Evolutionary conservation across 306 rosid genomes (phyloP).

Genomic region (Corylus heterophylla): DNA sequence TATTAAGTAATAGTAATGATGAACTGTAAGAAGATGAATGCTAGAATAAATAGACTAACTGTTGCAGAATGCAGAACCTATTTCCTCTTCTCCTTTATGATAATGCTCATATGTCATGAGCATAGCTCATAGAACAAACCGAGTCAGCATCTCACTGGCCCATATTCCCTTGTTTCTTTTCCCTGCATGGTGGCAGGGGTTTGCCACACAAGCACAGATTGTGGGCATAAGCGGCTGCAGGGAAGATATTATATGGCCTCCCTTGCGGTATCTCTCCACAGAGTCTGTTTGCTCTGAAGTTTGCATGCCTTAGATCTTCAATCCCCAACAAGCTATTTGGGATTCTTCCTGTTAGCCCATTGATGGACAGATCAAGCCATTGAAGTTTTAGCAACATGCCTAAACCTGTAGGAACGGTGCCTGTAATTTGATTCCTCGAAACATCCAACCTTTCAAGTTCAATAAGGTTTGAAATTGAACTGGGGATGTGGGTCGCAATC

Average conservation of each 20-base stretch:
- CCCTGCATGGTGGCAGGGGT: slow-evolving; percentile 82
- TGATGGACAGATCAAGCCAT: slow-evolving; percentile 90
- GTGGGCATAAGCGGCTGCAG: slow-evolving; percentile 78
- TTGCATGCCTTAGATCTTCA: slow-evolving; percentile 62
- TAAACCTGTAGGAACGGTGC: slow-evolving; percentile 66
- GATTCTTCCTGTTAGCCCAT: slow-evolving; percentile 69
- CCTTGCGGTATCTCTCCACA: slow-evolving; percentile 95
- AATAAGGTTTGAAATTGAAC: slow-evolving; percentile 63
- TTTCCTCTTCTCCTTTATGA: slow-evolving; percentile 23
- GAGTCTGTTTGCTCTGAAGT: slow-evolving; percentile 82
- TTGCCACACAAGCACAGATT: slow-evolving; percentile 87
- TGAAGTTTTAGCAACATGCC: slow-evolving; percentile 62
- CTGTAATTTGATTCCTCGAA: slow-evolving; percentile 79
- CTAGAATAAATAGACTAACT: not conserved
- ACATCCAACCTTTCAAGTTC: slow-evolving; percentile 66
- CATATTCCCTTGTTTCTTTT: slow-evolving; percentile 29
- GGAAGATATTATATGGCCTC: slow-evolving; percentile 80
- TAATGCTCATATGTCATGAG: slow-evolving; percentile 40
- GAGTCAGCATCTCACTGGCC: slow-evolving; percentile 73
- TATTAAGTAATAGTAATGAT: not conserved
- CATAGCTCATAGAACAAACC: slow-evolving; percentile 23
- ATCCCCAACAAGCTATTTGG: slow-evolving; percentile 77
- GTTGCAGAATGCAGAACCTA: slow-evolving; percentile 24
- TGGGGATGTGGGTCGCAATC: slow-evolving; percentile 67
- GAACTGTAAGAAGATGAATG: not conserved